A percentile compares a stretch with the other conserved stretches of the same genome.
These are phyloP conservation scores for Bifiguratus adelaidae DNA, from an alignment of 192 early-diverging fungal species.

Conservation along the genomic window DNA sequence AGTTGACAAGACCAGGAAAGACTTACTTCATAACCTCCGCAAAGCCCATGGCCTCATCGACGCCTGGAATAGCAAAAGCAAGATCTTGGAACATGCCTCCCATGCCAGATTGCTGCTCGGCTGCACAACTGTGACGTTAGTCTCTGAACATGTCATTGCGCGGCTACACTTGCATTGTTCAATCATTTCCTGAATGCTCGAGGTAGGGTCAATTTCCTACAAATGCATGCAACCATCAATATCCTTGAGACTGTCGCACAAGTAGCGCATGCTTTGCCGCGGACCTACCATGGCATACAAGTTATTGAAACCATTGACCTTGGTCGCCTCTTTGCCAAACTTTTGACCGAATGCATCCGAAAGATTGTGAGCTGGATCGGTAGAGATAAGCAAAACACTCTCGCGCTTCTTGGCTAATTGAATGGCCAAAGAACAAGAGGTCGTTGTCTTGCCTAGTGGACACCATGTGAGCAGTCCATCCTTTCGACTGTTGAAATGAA, in stretches of 20 bases:
- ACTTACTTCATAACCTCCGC: constrained; percentile 99
- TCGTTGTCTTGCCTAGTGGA: constrained; percentile 52
- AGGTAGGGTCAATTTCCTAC: constrained; percentile 97
- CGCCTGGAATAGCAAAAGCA: constrained; percentile 98
- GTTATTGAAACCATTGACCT: constrained; percentile 92
- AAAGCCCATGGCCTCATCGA: constrained; percentile 99
- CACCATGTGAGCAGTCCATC: too few species aligned
- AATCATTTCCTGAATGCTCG: constrained; percentile 98
- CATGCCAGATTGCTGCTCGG: constrained; percentile 65
- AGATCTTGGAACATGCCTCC: constrained; percentile 92
- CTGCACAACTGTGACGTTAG: constrained; percentile 18
- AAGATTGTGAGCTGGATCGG: constrained; percentile 98
- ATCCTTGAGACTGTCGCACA: not conserved
- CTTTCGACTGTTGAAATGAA: not conserved
- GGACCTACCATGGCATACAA: constrained; percentile 83
- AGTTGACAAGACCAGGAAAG: not conserved
- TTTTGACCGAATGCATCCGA: constrained; percentile 99
- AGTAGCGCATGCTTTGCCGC: not conserved
- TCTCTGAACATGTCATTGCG: not conserved
- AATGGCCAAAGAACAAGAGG: constrained; percentile 83
- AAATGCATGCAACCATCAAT: not conserved
- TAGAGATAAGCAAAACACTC: constrained; percentile 94
- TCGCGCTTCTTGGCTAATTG: constrained; percentile 87
- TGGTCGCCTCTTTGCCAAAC: constrained; percentile 91
- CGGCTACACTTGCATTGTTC: constrained; percentile 54